Percentiles rank a stretch among this genome's conserved stretches.
phyloP scores from a whole-genome alignment of 495 filamentous ascomycete species.

The Aspergillus nanangensis region DNA sequence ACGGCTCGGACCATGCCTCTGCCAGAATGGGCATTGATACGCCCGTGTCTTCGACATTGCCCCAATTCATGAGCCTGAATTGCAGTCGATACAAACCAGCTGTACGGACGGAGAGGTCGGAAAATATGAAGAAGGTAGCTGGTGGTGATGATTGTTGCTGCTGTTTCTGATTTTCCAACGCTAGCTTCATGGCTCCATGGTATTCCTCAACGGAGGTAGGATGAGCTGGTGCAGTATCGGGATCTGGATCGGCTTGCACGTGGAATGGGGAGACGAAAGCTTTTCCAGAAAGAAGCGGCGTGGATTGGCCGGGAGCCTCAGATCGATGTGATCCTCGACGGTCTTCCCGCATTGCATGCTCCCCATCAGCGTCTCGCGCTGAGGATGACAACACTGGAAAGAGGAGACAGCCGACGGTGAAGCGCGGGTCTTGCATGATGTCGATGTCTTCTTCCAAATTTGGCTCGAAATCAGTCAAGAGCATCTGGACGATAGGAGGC shows the following conservation, averaged over 20 bases:
- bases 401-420: slow-evolving; percentile 75
- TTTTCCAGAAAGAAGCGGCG: slow-evolving; percentile 36
- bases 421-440: slow-evolving; percentile 68
- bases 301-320: slow-evolving; percentile 15
- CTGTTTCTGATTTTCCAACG: not conserved
- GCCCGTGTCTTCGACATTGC: slow-evolving; percentile 45
- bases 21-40: slow-evolving; percentile 59
- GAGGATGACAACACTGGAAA: slow-evolving; percentile 41
- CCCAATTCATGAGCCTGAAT: slow-evolving; percentile 79
- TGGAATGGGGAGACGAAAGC: slow-evolving; percentile 39
- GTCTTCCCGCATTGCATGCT: slow-evolving; percentile 1
- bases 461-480: slow-evolving; percentile 60
- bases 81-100: slow-evolving; percentile 77
- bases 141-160: slow-evolving; percentile 40
- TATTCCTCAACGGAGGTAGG: slow-evolving; percentile 48
- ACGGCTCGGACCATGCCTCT: slow-evolving; percentile 68
- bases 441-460: slow-evolving; percentile 45
- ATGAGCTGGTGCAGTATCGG: slow-evolving; percentile 55
- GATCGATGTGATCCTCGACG: not conserved
- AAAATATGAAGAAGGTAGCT: slow-evolving; percentile 82
- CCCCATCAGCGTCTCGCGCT: not conserved
- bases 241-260: slow-evolving; percentile 41
- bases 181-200: not conserved
- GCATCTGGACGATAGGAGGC: slow-evolving; percentile 88
- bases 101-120: slow-evolving; percentile 86